phyloP scores from a whole-genome alignment of 2,329 filamentous ascomycete species.

The Nannizziopsis arthrosporioides region DNA sequence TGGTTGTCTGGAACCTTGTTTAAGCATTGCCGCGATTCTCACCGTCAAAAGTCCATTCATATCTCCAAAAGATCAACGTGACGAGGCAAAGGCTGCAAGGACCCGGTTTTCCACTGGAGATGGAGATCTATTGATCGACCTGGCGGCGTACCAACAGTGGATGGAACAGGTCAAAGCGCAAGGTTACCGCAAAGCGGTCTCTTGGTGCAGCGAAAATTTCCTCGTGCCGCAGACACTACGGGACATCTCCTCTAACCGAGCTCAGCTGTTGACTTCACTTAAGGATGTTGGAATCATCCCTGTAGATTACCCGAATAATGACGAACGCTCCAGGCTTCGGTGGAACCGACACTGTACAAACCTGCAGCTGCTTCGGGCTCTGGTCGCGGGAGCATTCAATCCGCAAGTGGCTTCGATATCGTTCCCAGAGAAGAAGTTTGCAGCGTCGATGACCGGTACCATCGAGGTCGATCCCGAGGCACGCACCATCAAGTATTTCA shows the following conservation, averaged over 20 bases:
- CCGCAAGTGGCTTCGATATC: slow-evolving; percentile 87
- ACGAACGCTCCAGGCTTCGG: slow-evolving; percentile 33
- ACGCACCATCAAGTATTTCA: slow-evolving; percentile 83
- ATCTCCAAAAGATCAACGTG: slow-evolving; percentile 68
- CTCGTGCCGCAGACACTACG: slow-evolving; percentile 70
- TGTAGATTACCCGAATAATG: slow-evolving; percentile 34
- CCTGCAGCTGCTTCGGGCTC: slow-evolving; percentile 49
- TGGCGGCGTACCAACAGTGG: slow-evolving; percentile 77
- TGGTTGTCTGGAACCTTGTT: slow-evolving; percentile 74
- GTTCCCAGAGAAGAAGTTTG: slow-evolving; percentile 92
- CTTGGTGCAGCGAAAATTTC: slow-evolving; percentile 77
- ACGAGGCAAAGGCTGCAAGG: slow-evolving; percentile 66
- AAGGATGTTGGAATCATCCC: slow-evolving; percentile 72
- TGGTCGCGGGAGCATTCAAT: slow-evolving; percentile 61
- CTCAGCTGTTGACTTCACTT: slow-evolving; percentile 75
- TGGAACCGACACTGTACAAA: slow-evolving; percentile 29
- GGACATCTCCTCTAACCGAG: slow-evolving; percentile 76
- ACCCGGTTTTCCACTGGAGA: slow-evolving; percentile 62
- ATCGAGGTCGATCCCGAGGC: slow-evolving; percentile 91
- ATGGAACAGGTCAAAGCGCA: slow-evolving; percentile 47
- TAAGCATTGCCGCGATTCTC: slow-evolving; percentile 85
- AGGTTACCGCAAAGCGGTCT: slow-evolving; percentile 39
- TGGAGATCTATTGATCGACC: slow-evolving; percentile 79
- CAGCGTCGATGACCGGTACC: slow-evolving; percentile 71
- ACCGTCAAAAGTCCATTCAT: slow-evolving; percentile 80